These are phyloP conservation scores for Aspergillus arachidicola DNA, from an alignment of 2,329 filamentous ascomycete species.

Conservation along the genomic window DNA sequence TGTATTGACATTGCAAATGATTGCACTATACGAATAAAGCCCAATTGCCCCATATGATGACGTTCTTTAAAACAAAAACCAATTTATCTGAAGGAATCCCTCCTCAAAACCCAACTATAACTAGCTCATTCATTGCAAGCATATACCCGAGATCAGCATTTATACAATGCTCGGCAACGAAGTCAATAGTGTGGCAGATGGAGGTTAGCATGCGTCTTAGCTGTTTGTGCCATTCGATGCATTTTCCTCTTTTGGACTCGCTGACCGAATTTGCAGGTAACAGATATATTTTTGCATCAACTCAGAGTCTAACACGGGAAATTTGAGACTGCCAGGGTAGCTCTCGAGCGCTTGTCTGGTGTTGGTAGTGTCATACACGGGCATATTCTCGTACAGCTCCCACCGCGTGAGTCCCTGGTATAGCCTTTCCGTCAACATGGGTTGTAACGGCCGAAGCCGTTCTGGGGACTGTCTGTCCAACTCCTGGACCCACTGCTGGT, in stretches of 20 bases:
- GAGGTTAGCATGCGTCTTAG: not conserved
- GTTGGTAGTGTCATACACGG: slow-evolving; percentile 18
- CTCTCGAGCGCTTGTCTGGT: not conserved
- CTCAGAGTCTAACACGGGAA: not conserved
- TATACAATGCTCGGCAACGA: not conserved
- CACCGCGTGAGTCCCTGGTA: slow-evolving; percentile 24
- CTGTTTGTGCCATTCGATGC: not conserved
- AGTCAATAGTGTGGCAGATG: not conserved
- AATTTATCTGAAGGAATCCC: not conserved
- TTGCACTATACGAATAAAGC: not conserved
- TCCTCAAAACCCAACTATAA: not conserved
- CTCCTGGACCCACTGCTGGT: slow-evolving; percentile 19
- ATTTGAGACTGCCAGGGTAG: not conserved
- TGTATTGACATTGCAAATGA: not conserved
- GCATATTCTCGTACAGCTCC: slow-evolving; percentile 31
- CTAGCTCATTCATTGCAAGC: not conserved
- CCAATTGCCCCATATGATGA: not conserved
- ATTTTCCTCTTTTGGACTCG: not conserved
- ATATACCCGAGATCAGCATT: not conserved
- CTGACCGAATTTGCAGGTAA: not conserved
- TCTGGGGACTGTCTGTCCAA: slow-evolving; percentile 8
- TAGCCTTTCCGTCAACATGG: slow-evolving; percentile 28
- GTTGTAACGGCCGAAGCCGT: slow-evolving; percentile 19
- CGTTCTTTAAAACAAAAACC: not conserved
- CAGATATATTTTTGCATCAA: slow-evolving; percentile 1